A percentile compares a stretch with the other conserved stretches of the same genome.
Evolutionary conservation across 176 grass and related monocot genomes (phyloP).

Genomic region (Cenchrus americanus): DNA sequence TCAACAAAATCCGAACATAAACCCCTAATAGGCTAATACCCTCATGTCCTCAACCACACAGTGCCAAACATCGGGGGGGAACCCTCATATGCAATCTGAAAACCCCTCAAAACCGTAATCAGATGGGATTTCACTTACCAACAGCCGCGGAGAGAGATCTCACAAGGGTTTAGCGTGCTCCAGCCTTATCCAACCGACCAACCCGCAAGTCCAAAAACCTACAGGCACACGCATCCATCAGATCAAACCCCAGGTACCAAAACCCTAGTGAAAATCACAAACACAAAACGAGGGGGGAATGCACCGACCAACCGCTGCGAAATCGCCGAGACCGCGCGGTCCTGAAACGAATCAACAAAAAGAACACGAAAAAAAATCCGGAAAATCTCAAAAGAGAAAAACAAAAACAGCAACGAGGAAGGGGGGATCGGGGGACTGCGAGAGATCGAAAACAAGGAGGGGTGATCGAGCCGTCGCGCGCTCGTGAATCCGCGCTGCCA

Average conservation of each 20-base stretch:
- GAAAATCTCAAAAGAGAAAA: background rate
- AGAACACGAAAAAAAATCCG: conserved; percentile 5
- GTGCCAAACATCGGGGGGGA: background rate
- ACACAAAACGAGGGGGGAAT: background rate
- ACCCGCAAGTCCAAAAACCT: conserved; percentile 37
- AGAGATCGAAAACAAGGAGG: background rate
- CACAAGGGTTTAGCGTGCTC: background rate
- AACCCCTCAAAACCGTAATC: background rate
- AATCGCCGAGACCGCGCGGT: conserved; percentile 1
- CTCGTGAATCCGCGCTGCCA: background rate
- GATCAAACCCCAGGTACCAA: conserved; percentile 23
- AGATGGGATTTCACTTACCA: conserved; percentile 17
- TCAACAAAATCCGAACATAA: conserved; percentile 16
- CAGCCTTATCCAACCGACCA: conserved; percentile 1
- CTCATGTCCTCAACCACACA: background rate
- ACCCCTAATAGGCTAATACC: background rate
- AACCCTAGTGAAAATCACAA: conserved; percentile 21
- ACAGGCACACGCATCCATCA: conserved; percentile 22
- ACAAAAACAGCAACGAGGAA: background rate
- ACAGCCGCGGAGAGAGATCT: background rate
- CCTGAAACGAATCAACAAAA: conserved; percentile 41
- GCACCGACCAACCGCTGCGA: conserved; percentile 1
- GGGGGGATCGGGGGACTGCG: background rate
- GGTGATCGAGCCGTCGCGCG: background rate
- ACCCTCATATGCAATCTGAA: background rate